A percentile compares a stretch with the other conserved stretches of the same genome.
Conservation (phyloP, 345 rosid genomes). For the Streptanthus diversifolius region DNA sequence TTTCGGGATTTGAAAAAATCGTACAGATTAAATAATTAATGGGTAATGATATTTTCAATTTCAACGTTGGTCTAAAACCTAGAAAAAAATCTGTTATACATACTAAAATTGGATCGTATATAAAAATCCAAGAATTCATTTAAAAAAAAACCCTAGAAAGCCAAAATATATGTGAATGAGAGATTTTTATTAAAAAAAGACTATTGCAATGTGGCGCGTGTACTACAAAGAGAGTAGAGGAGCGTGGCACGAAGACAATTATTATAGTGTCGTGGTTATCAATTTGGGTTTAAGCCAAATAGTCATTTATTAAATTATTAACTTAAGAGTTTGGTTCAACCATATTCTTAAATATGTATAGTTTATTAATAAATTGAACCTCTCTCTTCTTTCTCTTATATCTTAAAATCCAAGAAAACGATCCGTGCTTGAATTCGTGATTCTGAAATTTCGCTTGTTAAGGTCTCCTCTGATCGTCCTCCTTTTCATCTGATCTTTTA, state of each 20-base stretch:
- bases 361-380: neutral
- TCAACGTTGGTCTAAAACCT: neutral
- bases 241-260: neutral
- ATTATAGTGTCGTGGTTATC: slow-evolving; percentile 1
- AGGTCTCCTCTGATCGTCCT: slow-evolving; percentile 16
- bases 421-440: slow-evolving; percentile 9
- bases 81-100: neutral
- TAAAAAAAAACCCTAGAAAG: neutral
- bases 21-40: neutral
- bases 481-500: slow-evolving; percentile 8
- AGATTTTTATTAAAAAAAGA: no score
- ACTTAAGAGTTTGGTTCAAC: slow-evolving; percentile 26
- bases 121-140: neutral
- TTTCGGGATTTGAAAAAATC: neutral
- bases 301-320: neutral
- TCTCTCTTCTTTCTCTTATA: neutral
- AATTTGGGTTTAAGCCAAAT: neutral
- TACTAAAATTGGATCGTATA: neutral
- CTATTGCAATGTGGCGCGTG: neutral
- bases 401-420: slow-evolving; percentile 15
- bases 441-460: neutral
- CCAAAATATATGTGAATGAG: neutral
- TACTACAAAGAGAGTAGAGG: neutral
- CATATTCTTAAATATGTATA: neutral
- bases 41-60: neutral